Evolutionary conservation across 2,329 filamentous ascomycete species (phyloP), one percentile per base, ranked within the genome.

Genomic region (Fusarium nisikadoi): DNA sequence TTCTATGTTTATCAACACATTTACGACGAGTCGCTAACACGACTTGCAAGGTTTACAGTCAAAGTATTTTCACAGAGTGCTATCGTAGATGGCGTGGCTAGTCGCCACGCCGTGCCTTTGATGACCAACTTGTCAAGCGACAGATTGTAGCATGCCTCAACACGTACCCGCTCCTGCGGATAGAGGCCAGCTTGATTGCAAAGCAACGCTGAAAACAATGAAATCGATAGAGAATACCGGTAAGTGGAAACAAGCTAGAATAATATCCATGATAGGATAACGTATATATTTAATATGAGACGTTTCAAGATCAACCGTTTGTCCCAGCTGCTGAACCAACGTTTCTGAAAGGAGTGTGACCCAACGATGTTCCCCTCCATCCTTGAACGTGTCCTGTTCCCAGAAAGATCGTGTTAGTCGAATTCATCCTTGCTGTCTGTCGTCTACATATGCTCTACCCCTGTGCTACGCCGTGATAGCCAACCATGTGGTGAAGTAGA

Each of bases 211-310:
- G 11, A 52, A 29, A 43, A 33, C 2, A 46, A 62, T 29, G 9
- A 47, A 38, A 41, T 14, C 23, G 14, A 19, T 41, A 35, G 25
- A 39, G 10, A 19, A 9, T 16, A 47, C 11, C 14, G 45, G 70
- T 71, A 72, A 60, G 70, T 60, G 5, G n/a, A 41, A 17, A 42
- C 19, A 41, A 29, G 41, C 35, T 36, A 43, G n/a, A 31, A 35
- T 39, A 23, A 43, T 54, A 47, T 39, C 35, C 14, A n/a, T 50
- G 42, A 63, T 57, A 74, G 69, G 65, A 64, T 41, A 74, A 75
- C 70, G 54, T 72, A 74, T 75, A 55, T 49, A 39, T 64, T 41
- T 36, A 62, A 45, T 38, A 53, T 58, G 47, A 72, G 39, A 46
- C 19, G 14, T 5, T 4, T 6, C 19, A 42, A 64, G 47, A 45